phyloP scores from a whole-genome alignment of 2,329 filamentous ascomycete species.

The Fusarium metavorans region DNA sequence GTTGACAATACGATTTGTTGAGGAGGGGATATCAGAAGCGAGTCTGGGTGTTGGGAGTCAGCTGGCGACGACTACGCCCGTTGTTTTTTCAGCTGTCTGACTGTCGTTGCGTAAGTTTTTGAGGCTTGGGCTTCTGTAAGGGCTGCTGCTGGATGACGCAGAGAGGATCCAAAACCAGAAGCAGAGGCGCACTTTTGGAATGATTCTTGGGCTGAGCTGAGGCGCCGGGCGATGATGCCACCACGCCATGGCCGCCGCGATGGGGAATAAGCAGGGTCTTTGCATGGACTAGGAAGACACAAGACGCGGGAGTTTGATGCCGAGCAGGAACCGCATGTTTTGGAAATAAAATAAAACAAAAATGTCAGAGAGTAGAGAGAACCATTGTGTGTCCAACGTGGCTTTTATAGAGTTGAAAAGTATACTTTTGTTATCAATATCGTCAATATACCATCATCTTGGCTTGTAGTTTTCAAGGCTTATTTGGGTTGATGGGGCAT shows the following conservation, averaged over 20 bases:
- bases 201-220: slow-evolving; percentile 9
- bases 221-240: slow-evolving; percentile 8
- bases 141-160: neutral
- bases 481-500: slow-evolving; percentile 9
- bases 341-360: neutral
- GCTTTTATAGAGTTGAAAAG: neutral
- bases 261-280: slow-evolving; percentile 8
- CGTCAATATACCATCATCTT: neutral
- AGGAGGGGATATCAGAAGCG: slow-evolving; percentile 2
- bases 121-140: neutral
- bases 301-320: neutral
- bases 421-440: neutral
- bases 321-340: neutral
- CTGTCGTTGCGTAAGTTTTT: neutral
- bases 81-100: neutral
- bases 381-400: neutral
- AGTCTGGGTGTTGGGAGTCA: slow-evolving; percentile 24
- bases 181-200: neutral
- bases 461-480: neutral
- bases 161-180: neutral
- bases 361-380: neutral
- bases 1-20: slow-evolving; percentile 18
- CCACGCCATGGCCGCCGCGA: neutral
- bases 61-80: slow-evolving; percentile 10
- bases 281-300: neutral